phyloP scores from a whole-genome alignment of 1,139 yeast genomes.

The Komagataea norvegica region DNA sequence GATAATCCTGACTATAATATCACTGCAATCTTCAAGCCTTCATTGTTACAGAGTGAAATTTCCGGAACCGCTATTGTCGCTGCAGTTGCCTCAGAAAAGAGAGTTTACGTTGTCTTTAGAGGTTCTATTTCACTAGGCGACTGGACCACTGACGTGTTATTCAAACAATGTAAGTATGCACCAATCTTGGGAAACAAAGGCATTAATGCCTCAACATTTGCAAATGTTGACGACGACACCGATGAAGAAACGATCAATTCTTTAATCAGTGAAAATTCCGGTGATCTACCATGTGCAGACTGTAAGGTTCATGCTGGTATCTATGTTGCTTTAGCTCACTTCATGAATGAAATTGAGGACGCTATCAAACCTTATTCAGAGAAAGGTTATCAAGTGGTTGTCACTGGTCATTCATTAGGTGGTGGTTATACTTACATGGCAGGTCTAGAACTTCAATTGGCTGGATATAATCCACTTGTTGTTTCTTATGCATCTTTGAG shows the following conservation, averaged over 20 bases:
- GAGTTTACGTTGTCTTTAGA: conserved; percentile 45
- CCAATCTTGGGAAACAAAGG: conserved; percentile 12
- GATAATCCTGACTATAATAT: conserved; percentile 1
- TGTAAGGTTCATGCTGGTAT: conserved; percentile 63
- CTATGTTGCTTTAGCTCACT: conserved; percentile 35
- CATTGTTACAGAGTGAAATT: conserved; percentile 31
- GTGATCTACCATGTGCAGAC: conserved; percentile 17
- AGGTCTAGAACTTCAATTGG: conserved; percentile 52
- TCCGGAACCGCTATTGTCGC: conserved; percentile 39
- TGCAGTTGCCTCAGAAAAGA: conserved; percentile 34
- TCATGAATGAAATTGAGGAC: conserved; percentile 34
- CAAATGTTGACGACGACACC: too few species aligned
- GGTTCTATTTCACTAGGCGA: conserved; percentile 59
- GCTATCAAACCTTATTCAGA: conserved; percentile 33
- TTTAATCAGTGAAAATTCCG: conserved; percentile 5
- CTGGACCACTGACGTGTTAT: conserved; percentile 49
- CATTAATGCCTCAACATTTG: too few species aligned
- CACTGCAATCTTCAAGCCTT: conserved; percentile 5
- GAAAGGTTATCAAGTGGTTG: conserved; percentile 43
- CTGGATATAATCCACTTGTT: conserved; percentile 49
- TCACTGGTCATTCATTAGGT: conserved; percentile 71
- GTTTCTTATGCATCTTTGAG: conserved; percentile 62
- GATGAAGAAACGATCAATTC: too few species aligned
- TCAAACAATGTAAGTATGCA: conserved; percentile 19
- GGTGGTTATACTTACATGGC: conserved; percentile 62